Base-by-base conservation (phyloP, 2,329 filamentous ascomycete genomes). In the Colletotrichum godetiae region DNA sequence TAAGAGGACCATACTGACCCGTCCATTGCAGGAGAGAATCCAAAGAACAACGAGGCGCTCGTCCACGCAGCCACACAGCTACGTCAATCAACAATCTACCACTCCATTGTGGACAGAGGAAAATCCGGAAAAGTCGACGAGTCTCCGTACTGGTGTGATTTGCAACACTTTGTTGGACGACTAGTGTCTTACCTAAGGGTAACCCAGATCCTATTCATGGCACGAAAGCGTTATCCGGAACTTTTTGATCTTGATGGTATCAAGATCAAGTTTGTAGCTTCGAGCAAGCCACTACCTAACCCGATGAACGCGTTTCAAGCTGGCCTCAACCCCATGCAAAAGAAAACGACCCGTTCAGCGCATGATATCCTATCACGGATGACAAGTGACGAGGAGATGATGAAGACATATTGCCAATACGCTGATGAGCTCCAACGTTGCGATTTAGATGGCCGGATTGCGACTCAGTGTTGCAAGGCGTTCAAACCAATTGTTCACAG, bases 141-240 rank as follows among this genome's bases (percentile, higher is more conserved):
- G 42, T 76, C 76, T 0, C 49, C 65, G 10, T 77, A 76, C 33
- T 81, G 81, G 81, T 75, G 76, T 2, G 78, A 82, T 35, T 60
- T 82, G 1, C 76, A 78, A 1, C 81, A 82, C 33, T 74, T 64
- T 33, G 11, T 80, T 10, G 76, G 76, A 0, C 80, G 81, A 0
- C 76, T 82, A 0, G 69, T 62, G 2, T 77, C 76, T 10, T 82
- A 81, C 53, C 46, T 75, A 3, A 58, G 59, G 12, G 75, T 75
- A 0, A 74, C 77, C 0, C 42, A 75, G 6, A 71, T 60, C 1
- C 76, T 82, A 3, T 68, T 79, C 7, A 57, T 73, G 2, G 76
- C 79, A 0, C 76, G 77, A 22, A 13, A 29, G 0, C 60, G 73
- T 6, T 83, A 80, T 77, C 79, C 79, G 0, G 75, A 76, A 12